Percentiles rank a stretch among this genome's conserved stretches.
These are phyloP conservation scores for Starmera stellimalicola DNA, from an alignment of 1,139 yeast genomes.

Conservation along the genomic window DNA sequence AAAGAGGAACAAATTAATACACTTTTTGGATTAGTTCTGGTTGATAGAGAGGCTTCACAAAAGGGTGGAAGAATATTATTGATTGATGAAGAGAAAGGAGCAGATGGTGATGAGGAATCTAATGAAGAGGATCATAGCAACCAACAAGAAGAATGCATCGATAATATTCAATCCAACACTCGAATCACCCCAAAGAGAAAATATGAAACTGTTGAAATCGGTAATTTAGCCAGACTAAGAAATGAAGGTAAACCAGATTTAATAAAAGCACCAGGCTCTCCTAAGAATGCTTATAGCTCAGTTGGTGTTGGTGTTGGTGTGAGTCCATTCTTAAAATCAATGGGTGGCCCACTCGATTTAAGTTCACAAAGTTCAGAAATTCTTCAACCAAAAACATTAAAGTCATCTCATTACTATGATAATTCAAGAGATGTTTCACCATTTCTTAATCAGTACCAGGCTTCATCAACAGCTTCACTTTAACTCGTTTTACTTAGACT, in stretches of 20 bases:
- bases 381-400: constrained; percentile 9
- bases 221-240: neutral
- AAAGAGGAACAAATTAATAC: constrained; percentile 17
- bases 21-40: constrained; percentile 3
- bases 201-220: neutral
- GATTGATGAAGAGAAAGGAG: neutral
- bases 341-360: constrained; percentile 10
- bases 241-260: neutral
- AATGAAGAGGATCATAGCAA: neutral
- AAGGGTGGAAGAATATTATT: neutral
- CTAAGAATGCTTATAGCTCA: no score
- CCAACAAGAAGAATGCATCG: neutral
- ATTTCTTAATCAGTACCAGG: constrained; percentile 11
- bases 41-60: neutral
- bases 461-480: no score
- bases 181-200: neutral
- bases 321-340: constrained; percentile 10
- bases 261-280: no score
- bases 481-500: no score
- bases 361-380: constrained; percentile 2
- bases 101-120: neutral
- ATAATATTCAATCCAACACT: no score
- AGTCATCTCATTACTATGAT: neutral
- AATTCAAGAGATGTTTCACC: constrained; percentile 7
- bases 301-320: neutral